phyloP scores from a whole-genome alignment of 495 filamentous ascomycete genomes.

The Xylaria grammica region DNA sequence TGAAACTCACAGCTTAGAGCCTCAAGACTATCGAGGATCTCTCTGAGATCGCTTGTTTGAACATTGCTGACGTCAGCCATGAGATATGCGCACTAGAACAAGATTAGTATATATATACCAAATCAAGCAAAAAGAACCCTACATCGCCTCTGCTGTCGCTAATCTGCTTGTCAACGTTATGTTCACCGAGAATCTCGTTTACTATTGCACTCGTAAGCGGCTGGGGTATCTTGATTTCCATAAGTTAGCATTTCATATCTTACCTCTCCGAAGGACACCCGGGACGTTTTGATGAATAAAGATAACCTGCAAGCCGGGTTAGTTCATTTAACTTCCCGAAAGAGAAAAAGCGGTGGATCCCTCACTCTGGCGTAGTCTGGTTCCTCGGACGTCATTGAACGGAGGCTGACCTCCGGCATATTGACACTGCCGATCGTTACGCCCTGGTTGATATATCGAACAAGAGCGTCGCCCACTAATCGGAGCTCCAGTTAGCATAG shows the following conservation, averaged over 20 bases:
- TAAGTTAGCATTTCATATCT: conserved; percentile 22
- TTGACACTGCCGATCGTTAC: conserved; percentile 91
- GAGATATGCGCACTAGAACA: conserved; percentile 77
- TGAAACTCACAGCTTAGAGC: conserved; percentile 73
- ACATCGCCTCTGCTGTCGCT: conserved; percentile 92
- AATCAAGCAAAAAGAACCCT: conserved; percentile 30
- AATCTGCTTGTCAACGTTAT: conserved; percentile 99
- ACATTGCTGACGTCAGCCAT: conserved; percentile 98
- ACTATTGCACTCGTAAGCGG: conserved; percentile 55
- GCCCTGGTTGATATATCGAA: conserved; percentile 92
- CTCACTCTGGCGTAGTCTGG: conserved; percentile 80
- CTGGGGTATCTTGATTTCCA: neutral
- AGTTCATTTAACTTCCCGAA: conserved; percentile 17
- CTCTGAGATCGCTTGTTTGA: conserved; percentile 78
- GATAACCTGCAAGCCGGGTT: conserved; percentile 62
- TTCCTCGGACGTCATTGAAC: conserved; percentile 85
- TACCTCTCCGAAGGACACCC: conserved; percentile 85
- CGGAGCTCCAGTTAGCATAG: conserved; percentile 15
- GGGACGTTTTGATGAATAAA: conserved; percentile 97
- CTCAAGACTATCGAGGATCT: conserved; percentile 82
- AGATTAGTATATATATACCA: conserved; percentile 21
- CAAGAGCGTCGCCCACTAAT: conserved; percentile 77
- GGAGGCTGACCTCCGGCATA: conserved; percentile 89
- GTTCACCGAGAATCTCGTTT: conserved; percentile 88
- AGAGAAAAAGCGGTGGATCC: conserved; percentile 10